Conservation (phyloP, 805 yeast genomes). For the Candida sakaeoensis region DNA sequence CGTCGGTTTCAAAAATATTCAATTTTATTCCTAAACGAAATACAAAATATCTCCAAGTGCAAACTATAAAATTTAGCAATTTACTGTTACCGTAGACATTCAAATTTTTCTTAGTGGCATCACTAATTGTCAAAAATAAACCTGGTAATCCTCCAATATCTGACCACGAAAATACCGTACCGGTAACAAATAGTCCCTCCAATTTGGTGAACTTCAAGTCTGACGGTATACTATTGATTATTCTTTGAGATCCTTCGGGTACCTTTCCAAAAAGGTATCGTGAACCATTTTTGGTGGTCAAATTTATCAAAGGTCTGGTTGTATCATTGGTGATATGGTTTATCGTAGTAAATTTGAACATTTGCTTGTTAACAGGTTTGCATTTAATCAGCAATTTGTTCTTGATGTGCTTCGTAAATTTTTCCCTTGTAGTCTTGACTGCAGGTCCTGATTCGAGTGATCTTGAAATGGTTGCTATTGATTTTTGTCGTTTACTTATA, state of each 20-base stretch:
- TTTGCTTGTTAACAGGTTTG: constrained; percentile 12
- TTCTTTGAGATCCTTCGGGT: constrained; percentile 84
- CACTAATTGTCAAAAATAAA: constrained; percentile 73
- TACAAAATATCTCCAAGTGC: constrained; percentile 85
- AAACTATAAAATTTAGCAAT: constrained; percentile 47
- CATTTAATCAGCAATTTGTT: not conserved
- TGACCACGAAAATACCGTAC: constrained; percentile 64
- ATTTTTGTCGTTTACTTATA: not conserved
- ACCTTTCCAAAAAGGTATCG: constrained; percentile 72
- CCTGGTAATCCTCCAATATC: constrained; percentile 95
- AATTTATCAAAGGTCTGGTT: constrained; percentile 50
- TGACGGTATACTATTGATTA: constrained; percentile 48
- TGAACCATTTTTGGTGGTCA: constrained; percentile 48
- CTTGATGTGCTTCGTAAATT: not conserved
- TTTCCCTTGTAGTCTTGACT: not conserved
- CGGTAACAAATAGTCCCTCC: constrained; percentile 70
- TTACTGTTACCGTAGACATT: constrained; percentile 44
- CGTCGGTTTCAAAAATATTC: constrained; percentile 25
- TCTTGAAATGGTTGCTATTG: not conserved
- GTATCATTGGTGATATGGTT: constrained; percentile 56
- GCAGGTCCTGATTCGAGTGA: not conserved
- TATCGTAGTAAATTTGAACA: constrained; percentile 51
- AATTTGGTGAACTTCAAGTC: constrained; percentile 56
- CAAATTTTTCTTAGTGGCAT: constrained; percentile 61
- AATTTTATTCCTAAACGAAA: constrained; percentile 70